Conservation (phyloP, 169 alveolate genomes). For the Cyclospora cayetanensis region DNA sequence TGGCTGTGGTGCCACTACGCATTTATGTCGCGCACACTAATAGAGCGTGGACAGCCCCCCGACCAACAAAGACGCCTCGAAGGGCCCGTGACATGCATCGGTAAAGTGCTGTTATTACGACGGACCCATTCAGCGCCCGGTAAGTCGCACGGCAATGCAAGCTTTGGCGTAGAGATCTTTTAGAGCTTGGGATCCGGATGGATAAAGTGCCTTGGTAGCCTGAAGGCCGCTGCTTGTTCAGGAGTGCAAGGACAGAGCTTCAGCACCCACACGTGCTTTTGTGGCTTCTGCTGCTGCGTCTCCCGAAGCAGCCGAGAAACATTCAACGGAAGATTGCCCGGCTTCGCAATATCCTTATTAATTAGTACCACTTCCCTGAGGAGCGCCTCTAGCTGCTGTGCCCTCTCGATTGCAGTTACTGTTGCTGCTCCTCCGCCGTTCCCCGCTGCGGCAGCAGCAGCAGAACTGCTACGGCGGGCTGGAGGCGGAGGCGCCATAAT, state of each 20-base stretch:
- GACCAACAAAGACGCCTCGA: no score
- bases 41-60: no score
- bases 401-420: background rate
- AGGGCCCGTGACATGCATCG: no score
- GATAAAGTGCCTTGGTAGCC: background rate
- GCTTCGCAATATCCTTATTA: background rate
- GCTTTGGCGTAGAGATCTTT: no score
- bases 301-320: background rate
- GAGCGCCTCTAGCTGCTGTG: background rate
- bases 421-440: no score
- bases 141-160: no score
- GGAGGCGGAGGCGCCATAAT: background rate
- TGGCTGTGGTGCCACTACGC: no score
- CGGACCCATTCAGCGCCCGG: no score
- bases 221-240: background rate
- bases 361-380: background rate
- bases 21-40: no score
- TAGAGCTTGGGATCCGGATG: background rate
- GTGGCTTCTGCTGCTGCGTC: background rate
- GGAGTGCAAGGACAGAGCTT: background rate
- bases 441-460: slow-evolving; percentile 4
- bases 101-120: no score
- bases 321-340: background rate
- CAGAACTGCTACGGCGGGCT: background rate
- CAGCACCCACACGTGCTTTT: background rate